Conservation (phyloP, 1,284 basidiomycete genomes). For the Cryptococcus sp. region DNA sequence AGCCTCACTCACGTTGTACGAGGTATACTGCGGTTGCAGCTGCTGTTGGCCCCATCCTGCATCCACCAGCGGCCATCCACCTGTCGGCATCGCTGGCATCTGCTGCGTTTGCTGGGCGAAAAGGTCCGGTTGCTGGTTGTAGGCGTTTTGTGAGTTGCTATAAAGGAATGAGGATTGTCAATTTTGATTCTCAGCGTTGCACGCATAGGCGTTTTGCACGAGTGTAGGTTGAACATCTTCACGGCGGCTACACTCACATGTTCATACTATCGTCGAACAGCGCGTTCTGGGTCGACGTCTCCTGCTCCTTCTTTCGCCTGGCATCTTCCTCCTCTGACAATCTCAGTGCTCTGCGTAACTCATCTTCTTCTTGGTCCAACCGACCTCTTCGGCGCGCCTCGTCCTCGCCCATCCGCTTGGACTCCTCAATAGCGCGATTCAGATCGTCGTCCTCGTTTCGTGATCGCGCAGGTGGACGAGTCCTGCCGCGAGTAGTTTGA, state of each 20-base stretch:
- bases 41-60: constrained; percentile 54
- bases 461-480: constrained; percentile 8
- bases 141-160: constrained; percentile 42
- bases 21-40: constrained; percentile 65
- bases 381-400: constrained; percentile 63
- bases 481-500: background rate
- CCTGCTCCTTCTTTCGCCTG: constrained; percentile 66
- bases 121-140: constrained; percentile 43
- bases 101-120: constrained; percentile 42
- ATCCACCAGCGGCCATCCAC: constrained; percentile 63
- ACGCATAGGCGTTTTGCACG: background rate
- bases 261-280: constrained; percentile 86
- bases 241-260: constrained; percentile 55
- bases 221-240: background rate
- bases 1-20: constrained; percentile 50
- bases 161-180: constrained; percentile 6
- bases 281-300: constrained; percentile 71
- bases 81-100: constrained; percentile 42
- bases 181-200: background rate
- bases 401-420: constrained; percentile 72
- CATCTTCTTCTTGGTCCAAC: constrained; percentile 62
- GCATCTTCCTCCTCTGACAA: constrained; percentile 86
- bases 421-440: constrained; percentile 78
- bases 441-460: constrained; percentile 77
- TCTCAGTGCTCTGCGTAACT: constrained; percentile 74